Base-by-base conservation (phyloP, 257 asterid species). In the Ilex asprella region DNA sequence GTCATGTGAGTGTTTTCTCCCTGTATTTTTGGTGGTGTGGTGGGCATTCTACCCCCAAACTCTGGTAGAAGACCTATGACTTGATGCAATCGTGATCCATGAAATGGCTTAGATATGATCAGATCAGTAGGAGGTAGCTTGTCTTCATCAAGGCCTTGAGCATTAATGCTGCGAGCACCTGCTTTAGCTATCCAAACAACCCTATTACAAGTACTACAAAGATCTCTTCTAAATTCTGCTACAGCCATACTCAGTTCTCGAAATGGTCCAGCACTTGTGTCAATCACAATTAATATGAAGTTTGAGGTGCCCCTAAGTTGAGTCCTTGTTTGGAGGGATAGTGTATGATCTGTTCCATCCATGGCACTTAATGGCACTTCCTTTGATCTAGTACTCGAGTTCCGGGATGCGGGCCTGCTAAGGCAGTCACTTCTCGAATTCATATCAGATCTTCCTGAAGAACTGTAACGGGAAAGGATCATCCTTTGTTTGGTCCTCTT, bases 181-280 rank as follows among this genome's bases (percentile, higher is more conserved):
- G 81, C 71, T 43, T 67, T 68, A 59, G 81, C 84, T 13, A 82
- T 59, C 95, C 96, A 91, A 55, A 84, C 85, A 39, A 91, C 86
- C 61, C 85, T 73, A 46, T 67, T 76, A 14, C 39, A 74, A 27
- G n/a, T 59, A 7, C 64, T 73, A 15, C 51, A 52, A 0, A 75
- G 63, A 41, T 82, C 89, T 66, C 73, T 79, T 60, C 94, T 76
- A 30, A 85, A 87, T 35, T 85, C 91, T 13, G 78, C 84, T 69
- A 91, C 70, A 5, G 73, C 82, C 27, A 71, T 63, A 12, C 70
- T 71, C 58, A 86, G 68, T 47, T 83, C 82, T 7, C 60, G 52
- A 35, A 79, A 75, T 0, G 81, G 71, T 27, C 88, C 94, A 27
- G 60, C 79, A 30, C 61, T 51, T 2, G 70, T 72, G 66, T 86